Conservation (phyloP, 2,329 filamentous ascomycete species). For the Ophiosphaerella narmari region DNA sequence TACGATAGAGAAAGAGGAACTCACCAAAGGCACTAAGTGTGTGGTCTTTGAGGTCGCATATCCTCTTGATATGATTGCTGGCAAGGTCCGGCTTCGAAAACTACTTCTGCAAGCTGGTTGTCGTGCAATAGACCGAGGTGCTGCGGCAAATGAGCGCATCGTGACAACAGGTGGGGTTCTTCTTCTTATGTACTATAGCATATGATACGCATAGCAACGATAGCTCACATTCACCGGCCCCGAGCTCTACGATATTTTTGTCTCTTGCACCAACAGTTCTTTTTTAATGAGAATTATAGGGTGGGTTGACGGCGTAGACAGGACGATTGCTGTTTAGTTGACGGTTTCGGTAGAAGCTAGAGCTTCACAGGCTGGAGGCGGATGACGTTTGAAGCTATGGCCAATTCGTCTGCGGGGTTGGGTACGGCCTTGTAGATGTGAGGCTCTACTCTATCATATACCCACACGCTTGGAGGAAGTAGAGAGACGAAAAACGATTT, state of each 20-base stretch:
- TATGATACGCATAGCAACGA: too few relatives aligned
- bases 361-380: not conserved
- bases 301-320: not conserved
- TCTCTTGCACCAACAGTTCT: constrained; percentile 2
- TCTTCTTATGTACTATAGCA: not conserved
- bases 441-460: too few relatives aligned
- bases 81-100: constrained; percentile 39
- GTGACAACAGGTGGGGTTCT: constrained; percentile 6
- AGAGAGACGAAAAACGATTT: too few relatives aligned
- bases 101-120: constrained; percentile 36
- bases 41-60: constrained; percentile 48
- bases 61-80: constrained; percentile 42
- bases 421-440: too few relatives aligned
- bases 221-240: too few relatives aligned
- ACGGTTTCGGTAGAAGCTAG: not conserved
- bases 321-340: constrained; percentile 12
- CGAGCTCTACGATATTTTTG: too few relatives aligned
- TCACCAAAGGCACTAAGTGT: constrained; percentile 49
- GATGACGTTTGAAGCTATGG: constrained; percentile 17
- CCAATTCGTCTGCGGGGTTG: constrained; percentile 2
- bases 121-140: constrained; percentile 37
- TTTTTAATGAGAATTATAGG: constrained; percentile 3
- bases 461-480: too few relatives aligned
- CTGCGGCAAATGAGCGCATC: constrained; percentile 42
- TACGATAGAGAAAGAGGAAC: constrained; percentile 2